Percentiles rank a stretch among this genome's conserved stretches.
These are phyloP conservation scores for Trichoderma koningiopsis DNA, from an alignment of 2,329 filamentous ascomycete genomes.

Conservation along the genomic window DNA sequence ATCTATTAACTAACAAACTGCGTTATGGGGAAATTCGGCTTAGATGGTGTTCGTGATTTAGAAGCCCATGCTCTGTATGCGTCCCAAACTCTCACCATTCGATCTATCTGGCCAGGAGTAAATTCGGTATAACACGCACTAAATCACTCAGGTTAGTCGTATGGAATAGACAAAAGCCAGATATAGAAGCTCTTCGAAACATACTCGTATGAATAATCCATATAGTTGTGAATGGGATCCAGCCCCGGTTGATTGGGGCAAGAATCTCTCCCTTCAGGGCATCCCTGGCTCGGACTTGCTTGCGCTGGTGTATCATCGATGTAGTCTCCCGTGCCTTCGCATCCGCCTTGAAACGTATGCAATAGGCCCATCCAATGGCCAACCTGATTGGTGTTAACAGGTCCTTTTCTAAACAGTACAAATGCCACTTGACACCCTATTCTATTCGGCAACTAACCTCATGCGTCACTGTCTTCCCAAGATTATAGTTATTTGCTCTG, in stretches of 20 bases:
- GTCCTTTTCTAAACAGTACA: not conserved
- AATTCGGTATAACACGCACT: conserved; percentile 28
- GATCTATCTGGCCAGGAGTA: conserved; percentile 26
- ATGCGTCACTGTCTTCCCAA: conserved; percentile 35
- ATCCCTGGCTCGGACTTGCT: conserved; percentile 34
- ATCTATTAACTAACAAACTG: too few relatives aligned
- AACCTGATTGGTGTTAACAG: conserved; percentile 16
- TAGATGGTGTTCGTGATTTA: not conserved
- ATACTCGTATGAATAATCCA: conserved; percentile 34
- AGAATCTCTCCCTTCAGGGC: conserved; percentile 36
- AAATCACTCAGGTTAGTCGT: not conserved
- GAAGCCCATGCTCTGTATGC: not conserved
- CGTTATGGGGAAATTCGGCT: too few relatives aligned
- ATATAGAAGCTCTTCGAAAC: not conserved
- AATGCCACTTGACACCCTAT: not conserved
- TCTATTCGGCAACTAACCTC: conserved; percentile 32
- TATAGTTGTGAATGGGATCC: conserved; percentile 37
- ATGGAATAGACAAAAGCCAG: not conserved
- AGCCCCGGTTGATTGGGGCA: conserved; percentile 33
- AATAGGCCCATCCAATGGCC: conserved; percentile 50
- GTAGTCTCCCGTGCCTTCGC: conserved; percentile 38
- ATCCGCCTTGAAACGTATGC: conserved; percentile 47
- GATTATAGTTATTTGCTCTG: conserved; percentile 37
- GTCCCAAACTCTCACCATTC: conserved; percentile 26
- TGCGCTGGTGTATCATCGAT: conserved; percentile 45